Evolutionary conservation across 139 green algal species (phyloP), one percentile per base, ranked within the genome.

Genomic region (Chlamydomonas incerta): DNA sequence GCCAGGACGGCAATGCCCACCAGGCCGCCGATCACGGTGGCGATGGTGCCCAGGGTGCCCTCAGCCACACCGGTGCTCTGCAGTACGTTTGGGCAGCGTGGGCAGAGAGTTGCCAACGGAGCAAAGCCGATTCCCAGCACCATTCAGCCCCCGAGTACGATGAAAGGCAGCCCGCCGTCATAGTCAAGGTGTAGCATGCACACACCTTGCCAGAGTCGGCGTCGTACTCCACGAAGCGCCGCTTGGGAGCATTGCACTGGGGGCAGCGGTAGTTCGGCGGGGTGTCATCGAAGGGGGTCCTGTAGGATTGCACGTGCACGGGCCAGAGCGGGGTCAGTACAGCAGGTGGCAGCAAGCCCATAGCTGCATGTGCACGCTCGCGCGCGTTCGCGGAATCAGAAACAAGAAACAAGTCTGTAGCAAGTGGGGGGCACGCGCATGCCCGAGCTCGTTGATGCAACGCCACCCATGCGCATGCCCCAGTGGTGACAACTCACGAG

Each of bases 181-280:
- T n/a, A n/a, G n/a, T n/a, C n/a, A n/a, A n/a, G n/a, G n/a, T n/a
- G 58, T 9, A n/a, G 23, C 58, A 66, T 10, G 14, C 68, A 55
- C 63, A 11, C n/a, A 93, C 88, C 90, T 92, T 95, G 80, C 94
- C 97, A 24, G 92, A 98, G 18, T 96, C 89, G 1, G 91, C 79
- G 80, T 99, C 95, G 82, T 98, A 99, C 2, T 73, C 52, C 6
- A 96, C 95, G 87, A 99, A 99, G 82, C 97, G 96, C 75, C 93
- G 95, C 91, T 96, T 98, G 84, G 96, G 96, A 0, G 97, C 97
- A 68, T 96, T 94, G 94, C 97, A 99, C 83, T 95, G 89, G 0
- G 86, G 89, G 89, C 89, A 93, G 89, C 87, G 81, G 75, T 93
- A 87, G 70, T 84, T 91, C 29, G 34, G 0, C 0, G 72, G 1